A percentile compares a stretch with the other conserved stretches of the same genome.
These are phyloP conservation scores for Ogataea chonburiensis DNA, from an alignment of 805 yeast genomes.

Conservation along the genomic window DNA sequence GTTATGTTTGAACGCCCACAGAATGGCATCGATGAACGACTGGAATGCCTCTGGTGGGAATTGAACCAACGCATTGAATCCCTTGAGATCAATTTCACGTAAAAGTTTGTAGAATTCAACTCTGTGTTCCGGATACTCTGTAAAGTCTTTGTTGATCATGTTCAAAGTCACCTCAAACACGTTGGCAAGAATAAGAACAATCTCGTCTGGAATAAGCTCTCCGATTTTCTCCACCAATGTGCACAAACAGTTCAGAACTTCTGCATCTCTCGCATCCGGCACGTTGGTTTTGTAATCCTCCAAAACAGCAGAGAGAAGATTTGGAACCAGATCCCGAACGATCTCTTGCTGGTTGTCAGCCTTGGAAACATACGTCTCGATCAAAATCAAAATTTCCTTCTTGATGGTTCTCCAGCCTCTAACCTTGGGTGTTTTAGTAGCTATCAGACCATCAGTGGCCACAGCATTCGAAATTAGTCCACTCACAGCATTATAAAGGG, in stretches of 20 bases:
- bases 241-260: conserved; percentile 91
- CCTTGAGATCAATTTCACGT: conserved; percentile 80
- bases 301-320: conserved; percentile 77
- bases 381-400: conserved; percentile 84
- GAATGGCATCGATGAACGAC: conserved; percentile 84
- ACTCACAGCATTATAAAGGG: conserved; percentile 85
- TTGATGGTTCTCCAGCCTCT: conserved; percentile 95
- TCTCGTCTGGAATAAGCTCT: conserved; percentile 82
- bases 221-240: conserved; percentile 88
- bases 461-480: conserved; percentile 80
- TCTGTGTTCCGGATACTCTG: conserved; percentile 97
- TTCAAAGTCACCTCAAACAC: conserved; percentile 92
- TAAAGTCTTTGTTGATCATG: conserved; percentile 93
- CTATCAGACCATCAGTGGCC: conserved; percentile 76
- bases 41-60: conserved; percentile 92
- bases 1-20: conserved; percentile 98
- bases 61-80: conserved; percentile 82
- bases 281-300: conserved; percentile 87
- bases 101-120: conserved; percentile 91
- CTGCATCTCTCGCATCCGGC: conserved; percentile 97
- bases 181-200: conserved; percentile 79
- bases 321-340: conserved; percentile 77
- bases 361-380: conserved; percentile 84
- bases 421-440: conserved; percentile 92
- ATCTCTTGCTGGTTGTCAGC: conserved; percentile 86